Percentiles rank a stretch among this genome's conserved stretches.
phyloP scores from a whole-genome alignment of 148 eudicot species.

The Rheum nobile region DNA sequence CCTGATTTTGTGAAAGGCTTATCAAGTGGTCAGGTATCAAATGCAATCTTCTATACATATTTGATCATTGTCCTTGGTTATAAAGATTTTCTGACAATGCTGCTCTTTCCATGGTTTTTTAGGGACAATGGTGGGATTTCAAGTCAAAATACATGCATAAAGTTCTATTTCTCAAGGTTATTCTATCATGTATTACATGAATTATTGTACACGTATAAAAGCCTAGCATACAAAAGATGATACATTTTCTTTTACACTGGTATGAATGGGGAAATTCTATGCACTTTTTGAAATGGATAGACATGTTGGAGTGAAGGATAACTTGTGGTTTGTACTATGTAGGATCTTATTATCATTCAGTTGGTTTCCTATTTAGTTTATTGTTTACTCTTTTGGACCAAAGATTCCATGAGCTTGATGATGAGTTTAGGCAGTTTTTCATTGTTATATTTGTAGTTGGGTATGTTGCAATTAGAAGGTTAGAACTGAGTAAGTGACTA shows the following conservation, averaged over 20 bases:
- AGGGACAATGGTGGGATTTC: constrained; percentile 99
- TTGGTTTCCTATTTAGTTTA: too few species aligned
- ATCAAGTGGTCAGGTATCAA: constrained; percentile 68
- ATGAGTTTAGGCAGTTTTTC: too few species aligned
- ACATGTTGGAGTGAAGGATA: constrained; percentile 89
- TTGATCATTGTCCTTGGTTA: neutral
- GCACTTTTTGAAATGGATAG: constrained; percentile 99
- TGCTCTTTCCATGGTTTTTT: constrained; percentile 13
- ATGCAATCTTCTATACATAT: neutral
- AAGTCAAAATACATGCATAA: constrained; percentile 97
- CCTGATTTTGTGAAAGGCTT: constrained; percentile 57
- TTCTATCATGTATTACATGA: neutral
- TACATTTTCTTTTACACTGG: constrained; percentile 5
- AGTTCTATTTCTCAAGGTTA: constrained; percentile 96
- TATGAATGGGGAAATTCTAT: constrained; percentile 96
- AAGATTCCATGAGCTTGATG: too few species aligned
- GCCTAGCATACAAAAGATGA: neutral
- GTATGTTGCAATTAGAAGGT: too few species aligned
- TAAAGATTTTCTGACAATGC: constrained; percentile 7
- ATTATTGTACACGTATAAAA: neutral
- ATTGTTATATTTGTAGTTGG: too few species aligned
- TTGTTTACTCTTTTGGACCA: too few species aligned
- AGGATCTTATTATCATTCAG: too few species aligned
- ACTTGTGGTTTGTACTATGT: too few species aligned
- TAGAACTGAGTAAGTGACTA: too few species aligned